Evolutionary conservation across 768 basidiomycete species (phyloP).

Genomic region (Pleurotus sapidus): DNA sequence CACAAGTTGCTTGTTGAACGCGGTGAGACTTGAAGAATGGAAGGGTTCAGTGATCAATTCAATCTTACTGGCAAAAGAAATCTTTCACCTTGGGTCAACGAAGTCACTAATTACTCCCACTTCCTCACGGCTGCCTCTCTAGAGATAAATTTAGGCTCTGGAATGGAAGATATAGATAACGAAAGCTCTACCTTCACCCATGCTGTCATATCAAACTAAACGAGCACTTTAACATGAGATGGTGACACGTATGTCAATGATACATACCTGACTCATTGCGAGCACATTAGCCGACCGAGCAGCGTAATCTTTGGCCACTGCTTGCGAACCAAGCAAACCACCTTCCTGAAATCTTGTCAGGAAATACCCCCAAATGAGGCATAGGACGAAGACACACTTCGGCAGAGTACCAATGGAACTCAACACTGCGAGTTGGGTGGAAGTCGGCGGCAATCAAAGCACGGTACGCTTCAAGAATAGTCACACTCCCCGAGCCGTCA

Average conservation of each 20-base stretch:
- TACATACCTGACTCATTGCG: conserved; percentile 77
- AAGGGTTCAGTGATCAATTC: conserved; percentile 7
- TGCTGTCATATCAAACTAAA: conserved; percentile 87
- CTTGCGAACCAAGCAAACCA: conserved; percentile 87
- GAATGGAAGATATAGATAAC: conserved; percentile 6
- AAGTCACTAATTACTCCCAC: conserved; percentile 86
- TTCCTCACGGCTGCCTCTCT: conserved; percentile 70
- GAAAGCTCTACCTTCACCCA: conserved; percentile 76
- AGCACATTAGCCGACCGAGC: conserved; percentile 59
- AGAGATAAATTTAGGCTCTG: conserved; percentile 13
- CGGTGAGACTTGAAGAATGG: conserved; percentile 56
- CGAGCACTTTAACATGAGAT: conserved; percentile 5
- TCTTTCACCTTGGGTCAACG: conserved; percentile 57
- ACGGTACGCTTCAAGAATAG: conserved; percentile 76
- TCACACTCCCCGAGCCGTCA: conserved; percentile 76
- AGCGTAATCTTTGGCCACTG: conserved; percentile 77
- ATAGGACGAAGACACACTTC: conserved; percentile 44
- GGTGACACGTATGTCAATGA: conserved; percentile 1
- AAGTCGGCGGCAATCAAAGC: conserved; percentile 68
- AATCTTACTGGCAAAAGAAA: conserved; percentile 11
- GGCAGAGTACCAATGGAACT: conserved; percentile 86
- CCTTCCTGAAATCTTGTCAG: conserved; percentile 51
- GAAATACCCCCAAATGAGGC: conserved; percentile 5
- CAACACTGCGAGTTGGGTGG: conserved; percentile 60
- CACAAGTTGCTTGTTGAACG: conserved; percentile 77